Base-by-base conservation (phyloP, 176 grass and related monocot species). In the Musa itinerans region DNA sequence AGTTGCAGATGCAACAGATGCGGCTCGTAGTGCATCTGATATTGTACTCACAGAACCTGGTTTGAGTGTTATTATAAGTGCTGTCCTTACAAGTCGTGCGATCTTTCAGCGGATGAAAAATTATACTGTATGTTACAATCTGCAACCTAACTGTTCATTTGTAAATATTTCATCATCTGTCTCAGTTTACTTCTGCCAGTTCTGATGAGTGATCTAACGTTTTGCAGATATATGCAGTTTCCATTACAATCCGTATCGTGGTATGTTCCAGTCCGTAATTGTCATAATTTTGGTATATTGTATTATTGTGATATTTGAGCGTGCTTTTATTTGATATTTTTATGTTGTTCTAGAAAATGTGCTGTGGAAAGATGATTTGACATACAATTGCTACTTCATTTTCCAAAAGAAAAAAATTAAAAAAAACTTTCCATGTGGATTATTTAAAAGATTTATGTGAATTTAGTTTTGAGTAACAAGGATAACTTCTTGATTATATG, bases 41-140 rank as follows among this genome's bases (percentile, higher is more conserved):
- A 96, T 96, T 73, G 92, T 96, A 63, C 80, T 96, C 52, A 96
- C 92, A 69, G 89, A 92, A 79, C 89, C 92, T 19, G 92, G 92
- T 75, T 76, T 96, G 58, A 96, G 92, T 53, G 92, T 96, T 63
- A 96, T 96, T 69, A 96, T 96, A 52, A 96, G 89, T 83, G 92
- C 92, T 71, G 92, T 96, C 69, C 75, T 92, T 50, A 96, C 92
- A 15, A 96, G 92, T 74, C 89, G 92, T 81, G 89, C 92, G 67
- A 96, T 96, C 87, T 96, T 96, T 76, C 92, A 96, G 72, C 69
- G 92, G 54, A 96, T 96, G 92, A 96, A 92, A 81, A 96, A 96
- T 51, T 96, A 96, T 67, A 96, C 92, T 0, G 92, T 96, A 80
- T 57, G 89, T 63, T 71, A 20, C 61, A 43, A 43, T 43, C 34